Conservation (phyloP, 2,329 filamentous ascomycete species). For the Fusarium chuoi region DNA sequence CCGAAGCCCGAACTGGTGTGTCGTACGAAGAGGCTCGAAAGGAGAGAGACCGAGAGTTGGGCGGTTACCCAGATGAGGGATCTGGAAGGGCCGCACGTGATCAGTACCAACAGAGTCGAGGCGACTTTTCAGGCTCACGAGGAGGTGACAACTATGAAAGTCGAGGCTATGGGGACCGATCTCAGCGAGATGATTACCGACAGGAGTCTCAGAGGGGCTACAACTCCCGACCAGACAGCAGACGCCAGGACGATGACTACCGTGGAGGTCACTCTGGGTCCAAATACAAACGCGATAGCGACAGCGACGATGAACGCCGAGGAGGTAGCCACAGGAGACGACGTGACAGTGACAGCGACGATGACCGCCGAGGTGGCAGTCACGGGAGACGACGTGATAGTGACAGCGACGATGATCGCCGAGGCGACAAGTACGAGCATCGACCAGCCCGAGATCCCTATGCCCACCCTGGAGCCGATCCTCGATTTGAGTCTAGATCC, state of each 20-base stretch:
- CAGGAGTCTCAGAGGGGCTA: constrained; percentile 1
- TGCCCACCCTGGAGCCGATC: constrained; percentile 26
- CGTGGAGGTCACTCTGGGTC: neutral
- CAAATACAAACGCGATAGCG: neutral
- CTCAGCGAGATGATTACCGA: constrained; percentile 2
- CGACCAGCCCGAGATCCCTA: constrained; percentile 6
- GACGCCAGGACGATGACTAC: constrained; percentile 14
- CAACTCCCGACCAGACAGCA: neutral
- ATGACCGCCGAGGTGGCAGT: neutral
- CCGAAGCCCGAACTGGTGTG: constrained; percentile 72
- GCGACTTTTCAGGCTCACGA: constrained; percentile 12
- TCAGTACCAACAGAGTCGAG: constrained; percentile 18
- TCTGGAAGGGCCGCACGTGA: constrained; percentile 29
- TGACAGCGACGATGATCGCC: neutral
- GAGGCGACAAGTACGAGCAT: constrained; percentile 8
- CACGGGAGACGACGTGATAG: neutral
- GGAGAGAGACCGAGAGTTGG: constrained; percentile 69
- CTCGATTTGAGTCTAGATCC: constrained; percentile 16
- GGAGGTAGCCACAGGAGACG: constrained; percentile 1
- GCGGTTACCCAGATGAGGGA: constrained; percentile 52
- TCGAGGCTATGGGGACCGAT: constrained; percentile 2
- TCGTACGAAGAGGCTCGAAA: constrained; percentile 73
- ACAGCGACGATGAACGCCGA: constrained; percentile 1
- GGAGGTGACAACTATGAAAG: constrained; percentile 10
- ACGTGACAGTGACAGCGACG: neutral